Evolutionary conservation across 345 rosid species (phyloP).

Genomic region (Adansonia digitata): DNA sequence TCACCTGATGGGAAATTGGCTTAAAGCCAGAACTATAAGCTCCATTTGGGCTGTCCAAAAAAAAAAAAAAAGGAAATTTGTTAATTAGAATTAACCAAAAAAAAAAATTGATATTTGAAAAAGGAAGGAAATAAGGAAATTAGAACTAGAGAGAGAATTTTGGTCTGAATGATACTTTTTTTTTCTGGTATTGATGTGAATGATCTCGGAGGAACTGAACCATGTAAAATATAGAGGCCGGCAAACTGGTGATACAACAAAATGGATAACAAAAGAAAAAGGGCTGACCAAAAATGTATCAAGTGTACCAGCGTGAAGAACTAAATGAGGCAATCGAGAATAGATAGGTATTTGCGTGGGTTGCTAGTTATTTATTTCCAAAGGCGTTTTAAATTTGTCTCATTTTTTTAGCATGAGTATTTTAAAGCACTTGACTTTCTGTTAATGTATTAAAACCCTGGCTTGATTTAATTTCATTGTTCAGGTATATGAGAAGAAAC

Average conservation of each 20-base stretch:
- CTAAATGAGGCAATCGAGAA: not conserved
- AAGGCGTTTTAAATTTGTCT: not conserved
- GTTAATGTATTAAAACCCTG: not conserved
- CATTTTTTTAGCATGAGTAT: not conserved
- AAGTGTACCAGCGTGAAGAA: not conserved
- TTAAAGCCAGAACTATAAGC: slow-evolving; percentile 94
- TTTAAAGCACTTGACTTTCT: not conserved
- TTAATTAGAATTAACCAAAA: not conserved
- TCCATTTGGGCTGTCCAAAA: slow-evolving; percentile 96
- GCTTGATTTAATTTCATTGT: not conserved
- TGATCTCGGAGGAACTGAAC: not conserved
- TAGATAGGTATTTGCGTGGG: not conserved
- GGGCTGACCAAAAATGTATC: not conserved
- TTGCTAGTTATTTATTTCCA: not conserved
- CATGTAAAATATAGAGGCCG: not conserved
- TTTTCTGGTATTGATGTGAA: too few species aligned
- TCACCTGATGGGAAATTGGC: slow-evolving; percentile 99
- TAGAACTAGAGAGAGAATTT: not conserved
- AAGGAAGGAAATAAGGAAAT: not conserved
- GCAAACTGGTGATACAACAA: not conserved
- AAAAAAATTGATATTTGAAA: not conserved
- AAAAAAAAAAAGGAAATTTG: not conserved
- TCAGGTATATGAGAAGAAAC: not conserved
- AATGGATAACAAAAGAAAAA: not conserved
- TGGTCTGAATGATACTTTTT: too few species aligned